Conservation (phyloP, 495 filamentous ascomycete genomes). For the Daldinia loculata region DNA sequence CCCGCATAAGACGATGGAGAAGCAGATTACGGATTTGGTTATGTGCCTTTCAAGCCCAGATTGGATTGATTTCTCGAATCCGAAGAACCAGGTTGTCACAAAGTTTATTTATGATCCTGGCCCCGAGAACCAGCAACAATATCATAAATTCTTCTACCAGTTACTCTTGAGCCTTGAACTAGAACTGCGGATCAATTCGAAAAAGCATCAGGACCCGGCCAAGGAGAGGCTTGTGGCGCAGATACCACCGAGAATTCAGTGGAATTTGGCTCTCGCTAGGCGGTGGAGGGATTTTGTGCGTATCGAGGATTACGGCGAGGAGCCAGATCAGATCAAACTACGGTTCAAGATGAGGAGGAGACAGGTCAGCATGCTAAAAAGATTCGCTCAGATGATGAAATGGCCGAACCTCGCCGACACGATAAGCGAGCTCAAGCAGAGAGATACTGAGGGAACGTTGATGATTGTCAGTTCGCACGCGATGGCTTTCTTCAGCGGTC, state of each 20-base stretch:
- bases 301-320: slow-evolving; percentile 59
- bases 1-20: slow-evolving; percentile 66
- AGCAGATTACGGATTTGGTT: slow-evolving; percentile 73
- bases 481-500: slow-evolving; percentile 76
- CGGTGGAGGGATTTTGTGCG: slow-evolving; percentile 73
- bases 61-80: slow-evolving; percentile 74
- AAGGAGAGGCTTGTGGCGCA: slow-evolving; percentile 64
- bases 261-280: slow-evolving; percentile 72
- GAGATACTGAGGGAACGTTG: slow-evolving; percentile 61
- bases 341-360: slow-evolving; percentile 64
- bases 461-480: slow-evolving; percentile 69
- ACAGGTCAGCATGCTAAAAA: slow-evolving; percentile 70
- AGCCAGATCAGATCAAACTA: slow-evolving; percentile 58
- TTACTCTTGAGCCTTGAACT: slow-evolving; percentile 74
- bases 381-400: slow-evolving; percentile 73
- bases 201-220: slow-evolving; percentile 59
- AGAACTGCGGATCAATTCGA: slow-evolving; percentile 67
- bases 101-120: slow-evolving; percentile 65
- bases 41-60: slow-evolving; percentile 66
- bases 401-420: slow-evolving; percentile 76
- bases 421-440: slow-evolving; percentile 64
- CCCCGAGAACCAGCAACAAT: slow-evolving; percentile 47
- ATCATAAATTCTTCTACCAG: slow-evolving; percentile 75
- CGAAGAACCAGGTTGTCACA: slow-evolving; percentile 70
- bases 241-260: slow-evolving; percentile 72